Conservation (phyloP, 164 flowering plant genomes). For the Stephania yunnanensis region DNA sequence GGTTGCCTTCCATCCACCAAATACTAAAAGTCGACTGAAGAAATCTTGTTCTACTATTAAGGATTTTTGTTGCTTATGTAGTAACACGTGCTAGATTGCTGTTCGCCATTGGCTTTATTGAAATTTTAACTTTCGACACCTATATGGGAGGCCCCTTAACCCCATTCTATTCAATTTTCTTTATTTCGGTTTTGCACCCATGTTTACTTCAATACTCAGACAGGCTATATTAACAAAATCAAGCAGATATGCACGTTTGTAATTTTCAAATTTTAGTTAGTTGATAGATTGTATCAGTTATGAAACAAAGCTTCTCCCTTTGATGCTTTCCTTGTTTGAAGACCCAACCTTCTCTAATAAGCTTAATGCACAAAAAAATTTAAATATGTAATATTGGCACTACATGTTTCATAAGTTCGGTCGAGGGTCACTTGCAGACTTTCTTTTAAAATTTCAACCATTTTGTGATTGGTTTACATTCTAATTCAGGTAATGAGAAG, state of each 20-base stretch:
- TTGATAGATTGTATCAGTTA: neutral
- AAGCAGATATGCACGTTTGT: neutral
- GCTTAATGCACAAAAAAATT: neutral
- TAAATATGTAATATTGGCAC: neutral
- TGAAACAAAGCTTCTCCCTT: neutral
- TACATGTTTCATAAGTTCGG: neutral
- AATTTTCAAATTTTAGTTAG: neutral
- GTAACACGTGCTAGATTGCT: neutral
- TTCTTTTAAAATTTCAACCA: neutral
- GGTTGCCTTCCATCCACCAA: too few species aligned
- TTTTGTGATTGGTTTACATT: neutral
- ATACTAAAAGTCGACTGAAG: neutral
- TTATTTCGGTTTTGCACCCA: neutral
- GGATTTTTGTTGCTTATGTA: neutral
- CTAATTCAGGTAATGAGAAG: conserved; percentile 80
- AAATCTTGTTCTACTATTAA: neutral
- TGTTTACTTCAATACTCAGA: neutral
- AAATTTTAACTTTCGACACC: neutral
- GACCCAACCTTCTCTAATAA: neutral
- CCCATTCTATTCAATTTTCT: neutral
- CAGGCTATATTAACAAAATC: neutral
- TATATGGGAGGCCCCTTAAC: neutral
- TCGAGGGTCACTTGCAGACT: neutral
- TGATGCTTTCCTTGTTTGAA: neutral
- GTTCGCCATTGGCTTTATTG: neutral